Evolutionary conservation across 148 eudicot genomes (phyloP).

Genomic region (Rhododendron williamsianum): DNA sequence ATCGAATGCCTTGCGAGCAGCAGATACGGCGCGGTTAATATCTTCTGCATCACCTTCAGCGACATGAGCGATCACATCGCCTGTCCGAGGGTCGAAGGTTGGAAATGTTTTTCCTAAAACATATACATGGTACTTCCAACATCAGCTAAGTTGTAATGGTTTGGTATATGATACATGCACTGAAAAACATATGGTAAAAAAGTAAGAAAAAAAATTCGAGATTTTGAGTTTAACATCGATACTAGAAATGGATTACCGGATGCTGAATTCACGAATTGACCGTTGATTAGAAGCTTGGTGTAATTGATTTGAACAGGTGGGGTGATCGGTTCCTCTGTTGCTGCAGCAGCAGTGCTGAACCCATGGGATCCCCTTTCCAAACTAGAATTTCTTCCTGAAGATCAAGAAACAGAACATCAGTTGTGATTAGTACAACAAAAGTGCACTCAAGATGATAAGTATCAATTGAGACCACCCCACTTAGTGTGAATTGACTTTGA

Average conservation of each 20-base stretch:
- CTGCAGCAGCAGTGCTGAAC: conserved; percentile 75
- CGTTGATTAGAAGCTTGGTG: conserved; percentile 85
- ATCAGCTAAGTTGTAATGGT: background rate
- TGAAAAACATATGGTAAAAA: background rate
- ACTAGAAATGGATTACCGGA: conserved; percentile 46
- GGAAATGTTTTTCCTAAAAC: conserved; percentile 85
- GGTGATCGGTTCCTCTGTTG: conserved; percentile 52
- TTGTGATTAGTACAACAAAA: background rate
- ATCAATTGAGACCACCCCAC: no score
- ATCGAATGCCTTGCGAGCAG: conserved; percentile 96
- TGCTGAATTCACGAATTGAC: conserved; percentile 88
- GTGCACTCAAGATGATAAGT: no score
- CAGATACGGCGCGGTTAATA: conserved; percentile 75
- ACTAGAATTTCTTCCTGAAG: conserved; percentile 44
- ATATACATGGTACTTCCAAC: background rate
- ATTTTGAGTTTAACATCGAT: background rate
- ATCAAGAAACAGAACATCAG: background rate
- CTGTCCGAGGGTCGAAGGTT: conserved; percentile 78
- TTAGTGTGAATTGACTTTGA: no score
- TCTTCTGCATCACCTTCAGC: conserved; percentile 86
- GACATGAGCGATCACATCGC: conserved; percentile 74
- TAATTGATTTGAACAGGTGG: conserved; percentile 67
- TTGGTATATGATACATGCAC: background rate
- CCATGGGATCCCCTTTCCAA: conserved; percentile 30
- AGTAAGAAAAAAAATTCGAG: background rate